These are phyloP conservation scores for Sesbania bispinosa DNA, from an alignment of 306 rosid genomes.

Conservation along the genomic window DNA sequence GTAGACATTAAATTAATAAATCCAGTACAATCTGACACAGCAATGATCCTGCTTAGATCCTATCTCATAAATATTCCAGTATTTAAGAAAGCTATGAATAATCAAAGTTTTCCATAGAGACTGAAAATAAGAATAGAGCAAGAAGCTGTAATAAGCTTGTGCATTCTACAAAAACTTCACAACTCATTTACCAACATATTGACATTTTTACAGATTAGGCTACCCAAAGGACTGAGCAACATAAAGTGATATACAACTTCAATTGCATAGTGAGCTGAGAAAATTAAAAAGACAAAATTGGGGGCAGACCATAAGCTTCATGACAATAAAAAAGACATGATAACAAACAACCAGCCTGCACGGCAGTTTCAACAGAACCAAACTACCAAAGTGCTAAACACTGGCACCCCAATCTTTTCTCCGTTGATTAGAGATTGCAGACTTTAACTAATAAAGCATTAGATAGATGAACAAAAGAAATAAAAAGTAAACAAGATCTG, in stretches of 20 bases:
- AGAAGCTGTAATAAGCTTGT: background rate
- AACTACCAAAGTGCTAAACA: conserved; percentile 6
- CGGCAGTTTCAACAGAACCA: conserved; percentile 24
- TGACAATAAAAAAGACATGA: background rate
- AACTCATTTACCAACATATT: conserved; percentile 1
- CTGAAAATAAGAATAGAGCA: background rate
- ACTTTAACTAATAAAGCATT: conserved; percentile 11
- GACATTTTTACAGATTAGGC: background rate
- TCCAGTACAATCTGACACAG: too few species aligned
- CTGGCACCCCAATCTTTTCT: background rate
- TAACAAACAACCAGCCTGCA: conserved; percentile 17
- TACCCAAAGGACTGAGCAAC: conserved; percentile 15
- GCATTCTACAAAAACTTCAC: background rate
- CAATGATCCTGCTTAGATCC: background rate
- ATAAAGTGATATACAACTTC: conserved; percentile 6
- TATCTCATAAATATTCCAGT: background rate
- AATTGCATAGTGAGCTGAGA: conserved; percentile 8
- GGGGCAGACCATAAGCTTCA: background rate
- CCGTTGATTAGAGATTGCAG: conserved; percentile 20
- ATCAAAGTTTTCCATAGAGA: background rate
- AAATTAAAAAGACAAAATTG: background rate
- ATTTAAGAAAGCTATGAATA: background rate
- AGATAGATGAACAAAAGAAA: conserved; percentile 23
- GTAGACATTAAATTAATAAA: too few species aligned
- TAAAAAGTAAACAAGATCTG: conserved; percentile 18